These are phyloP conservation scores for Theobroma grandiflorum DNA, from an alignment of 441 rosid species.

Conservation along the genomic window DNA sequence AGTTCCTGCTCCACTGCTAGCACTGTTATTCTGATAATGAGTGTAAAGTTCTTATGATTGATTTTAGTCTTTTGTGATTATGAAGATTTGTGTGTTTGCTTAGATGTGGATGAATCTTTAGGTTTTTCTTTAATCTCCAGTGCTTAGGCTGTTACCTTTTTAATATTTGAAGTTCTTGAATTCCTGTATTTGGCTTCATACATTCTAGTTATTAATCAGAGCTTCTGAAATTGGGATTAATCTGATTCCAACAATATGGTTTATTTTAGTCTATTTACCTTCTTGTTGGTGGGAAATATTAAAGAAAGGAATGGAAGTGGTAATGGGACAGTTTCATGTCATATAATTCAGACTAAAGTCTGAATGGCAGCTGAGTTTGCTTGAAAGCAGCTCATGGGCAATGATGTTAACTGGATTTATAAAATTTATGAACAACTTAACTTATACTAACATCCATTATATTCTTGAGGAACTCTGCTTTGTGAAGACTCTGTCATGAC, in stretches of 20 bases:
- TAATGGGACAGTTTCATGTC: not conserved
- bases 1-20: not conserved
- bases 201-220: not conserved
- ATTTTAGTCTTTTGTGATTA: not conserved
- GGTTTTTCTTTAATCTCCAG: not conserved
- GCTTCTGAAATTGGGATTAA: not conserved
- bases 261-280: not conserved
- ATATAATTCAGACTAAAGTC: not conserved
- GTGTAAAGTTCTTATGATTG: not conserved
- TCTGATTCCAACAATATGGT: not conserved
- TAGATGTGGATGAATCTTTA: not conserved
- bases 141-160: not conserved
- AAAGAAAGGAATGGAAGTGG: not conserved
- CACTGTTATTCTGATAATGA: not conserved
- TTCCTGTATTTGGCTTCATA: not conserved
- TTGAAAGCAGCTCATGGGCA: not conserved
- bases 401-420: not conserved
- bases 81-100: not conserved
- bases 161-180: constrained; percentile 11
- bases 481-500: not conserved
- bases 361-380: not conserved
- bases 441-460: not conserved
- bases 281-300: not conserved
- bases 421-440: not conserved
- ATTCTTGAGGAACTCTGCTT: not conserved